phyloP scores from a whole-genome alignment of 805 yeast genomes.

The Candida namnaoensis region DNA sequence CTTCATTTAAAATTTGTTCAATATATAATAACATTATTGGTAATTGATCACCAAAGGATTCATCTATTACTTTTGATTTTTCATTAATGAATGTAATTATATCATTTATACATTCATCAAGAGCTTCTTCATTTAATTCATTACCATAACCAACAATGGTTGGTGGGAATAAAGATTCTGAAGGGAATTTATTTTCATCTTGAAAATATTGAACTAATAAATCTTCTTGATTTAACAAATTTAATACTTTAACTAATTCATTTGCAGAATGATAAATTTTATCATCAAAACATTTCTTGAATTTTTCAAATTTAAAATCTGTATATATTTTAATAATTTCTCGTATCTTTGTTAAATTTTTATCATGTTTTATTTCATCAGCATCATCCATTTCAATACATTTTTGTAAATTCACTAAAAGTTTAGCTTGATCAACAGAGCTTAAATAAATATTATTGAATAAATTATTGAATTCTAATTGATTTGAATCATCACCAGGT shows the following conservation, averaged over 20 bases:
- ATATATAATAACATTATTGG: constrained; percentile 28
- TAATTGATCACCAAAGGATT: constrained; percentile 26
- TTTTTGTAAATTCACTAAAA: constrained; percentile 10
- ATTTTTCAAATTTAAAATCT: constrained; percentile 10
- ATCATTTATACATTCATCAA: constrained; percentile 17
- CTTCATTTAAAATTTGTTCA: constrained; percentile 29
- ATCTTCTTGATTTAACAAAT: constrained; percentile 24
- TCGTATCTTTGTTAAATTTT: constrained; percentile 4
- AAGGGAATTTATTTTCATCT: constrained; percentile 24
- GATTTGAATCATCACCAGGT: neutral
- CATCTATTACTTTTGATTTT: constrained; percentile 27
- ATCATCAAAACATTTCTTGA: constrained; percentile 8
- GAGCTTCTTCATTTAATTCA: constrained; percentile 11
- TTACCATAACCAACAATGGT: constrained; percentile 16
- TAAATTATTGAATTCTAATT: constrained; percentile 6
- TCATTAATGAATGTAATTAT: constrained; percentile 22
- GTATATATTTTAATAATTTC: constrained; percentile 8
- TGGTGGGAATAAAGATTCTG: constrained; percentile 19
- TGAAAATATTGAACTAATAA: constrained; percentile 30
- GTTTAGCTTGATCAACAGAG: constrained; percentile 11
- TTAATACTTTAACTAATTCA: constrained; percentile 15
- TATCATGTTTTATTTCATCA: constrained; percentile 6
- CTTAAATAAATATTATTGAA: neutral
- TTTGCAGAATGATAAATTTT: constrained; percentile 14
- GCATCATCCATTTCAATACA: constrained; percentile 13